Evolutionary conservation across 345 rosid genomes (phyloP), one percentile per base, ranked within the genome.

Genomic region (Psidium guajava): DNA sequence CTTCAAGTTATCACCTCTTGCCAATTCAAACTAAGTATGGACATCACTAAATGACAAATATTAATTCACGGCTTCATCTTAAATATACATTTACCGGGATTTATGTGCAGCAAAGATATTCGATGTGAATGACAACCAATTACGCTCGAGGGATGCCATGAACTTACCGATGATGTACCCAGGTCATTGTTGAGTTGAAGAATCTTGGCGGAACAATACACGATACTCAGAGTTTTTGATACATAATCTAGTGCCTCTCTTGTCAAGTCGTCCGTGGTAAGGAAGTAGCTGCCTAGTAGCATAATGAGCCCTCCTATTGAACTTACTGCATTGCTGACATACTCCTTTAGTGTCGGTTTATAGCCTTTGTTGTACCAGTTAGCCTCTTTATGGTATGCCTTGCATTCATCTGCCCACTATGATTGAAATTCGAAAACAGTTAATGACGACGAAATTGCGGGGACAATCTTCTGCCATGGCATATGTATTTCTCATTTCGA

Each of bases 361-460:
- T 73, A n/a, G 6, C 81, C 89, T 4, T 36, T 52, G 83, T 87
- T 58, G 69, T 83, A 84, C 89, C 87, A 87, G 64, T 82, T 87
- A 36, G 86, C 86, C 54, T 87, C 89, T 16, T 18, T 51, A 8
- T 83, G 82, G 50, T 77, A 85, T 36, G 87, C 84, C 55, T 85
- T 87, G 47, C 87, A 87, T 8, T 85, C 40, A 50, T 64, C 42
- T 51, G 81, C 81, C 87, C 85, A 85, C 87, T 85, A 55, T 11
- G 15, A 32, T 32, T 47, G 49, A 22, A 80, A 80, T 22, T 11
- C 16, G 40, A 36, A 80, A 32, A 9, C 18, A 3, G 13, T 25
- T 25, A 80, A 80, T 13, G 16, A 51, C 13, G 16, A 13, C 18
- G 15, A 52, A 52, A 52, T 52, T 52, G 54, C 13, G 18, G 18